A percentile compares a stretch with the other conserved stretches of the same genome.
Conservation (phyloP, 345 rosid species). For the Crucihimalaya himalaica region DNA sequence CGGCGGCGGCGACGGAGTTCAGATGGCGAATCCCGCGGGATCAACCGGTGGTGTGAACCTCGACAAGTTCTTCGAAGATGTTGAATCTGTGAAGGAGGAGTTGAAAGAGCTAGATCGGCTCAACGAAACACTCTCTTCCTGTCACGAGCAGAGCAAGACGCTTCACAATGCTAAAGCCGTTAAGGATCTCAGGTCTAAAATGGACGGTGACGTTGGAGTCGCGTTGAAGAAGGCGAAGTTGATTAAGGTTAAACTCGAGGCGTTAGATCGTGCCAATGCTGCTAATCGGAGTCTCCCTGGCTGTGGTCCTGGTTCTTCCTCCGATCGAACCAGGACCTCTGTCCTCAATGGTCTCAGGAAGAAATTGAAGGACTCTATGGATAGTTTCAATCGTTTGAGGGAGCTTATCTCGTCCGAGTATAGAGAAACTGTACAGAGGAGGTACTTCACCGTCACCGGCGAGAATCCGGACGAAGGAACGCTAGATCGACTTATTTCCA, state of each 20-base stretch:
- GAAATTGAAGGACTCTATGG: conserved; percentile 91
- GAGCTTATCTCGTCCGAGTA: conserved; percentile 75
- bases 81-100: conserved; percentile 79
- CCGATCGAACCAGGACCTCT: conserved; percentile 82
- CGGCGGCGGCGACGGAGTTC: conserved; percentile 16
- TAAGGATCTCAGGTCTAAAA: conserved; percentile 67
- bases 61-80: conserved; percentile 83
- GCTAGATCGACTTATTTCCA: conserved; percentile 81
- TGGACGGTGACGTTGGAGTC: conserved; percentile 80
- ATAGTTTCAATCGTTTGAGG: conserved; percentile 69
- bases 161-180: conserved; percentile 76
- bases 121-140: conserved; percentile 55
- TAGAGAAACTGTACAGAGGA: conserved; percentile 88
- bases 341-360: conserved; percentile 89
- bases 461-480: conserved; percentile 84
- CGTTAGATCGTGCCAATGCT: conserved; percentile 84
- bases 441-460: conserved; percentile 92
- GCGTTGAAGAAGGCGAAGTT: conserved; percentile 87
- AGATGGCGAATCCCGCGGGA: conserved; percentile 37
- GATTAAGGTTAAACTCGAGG: conserved; percentile 77
- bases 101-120: conserved; percentile 73
- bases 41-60: conserved; percentile 66
- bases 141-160: conserved; percentile 92
- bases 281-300: conserved; percentile 77
- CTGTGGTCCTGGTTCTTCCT: conserved; percentile 85